Percentiles rank a stretch among this genome's conserved stretches.
phyloP scores from a whole-genome alignment of 106 monocot species.

The Phalaenopsis equestris region DNA sequence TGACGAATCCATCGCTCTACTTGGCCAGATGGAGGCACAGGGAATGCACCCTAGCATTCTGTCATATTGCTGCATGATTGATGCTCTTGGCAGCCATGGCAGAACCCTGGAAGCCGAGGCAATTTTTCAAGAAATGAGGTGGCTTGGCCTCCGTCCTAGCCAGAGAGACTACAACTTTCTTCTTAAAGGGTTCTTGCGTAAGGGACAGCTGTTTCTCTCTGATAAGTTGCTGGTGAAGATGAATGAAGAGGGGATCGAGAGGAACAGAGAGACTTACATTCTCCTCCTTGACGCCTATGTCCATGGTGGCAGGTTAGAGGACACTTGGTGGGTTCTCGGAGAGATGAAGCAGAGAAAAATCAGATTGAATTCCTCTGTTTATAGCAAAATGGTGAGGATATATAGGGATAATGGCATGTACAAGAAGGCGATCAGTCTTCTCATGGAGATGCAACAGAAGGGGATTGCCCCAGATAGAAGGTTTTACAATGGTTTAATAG shows the following conservation, averaged over 20 bases:
- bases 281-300: conserved; percentile 52
- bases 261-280: conserved; percentile 45
- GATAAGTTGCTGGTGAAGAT: conserved; percentile 49
- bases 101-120: conserved; percentile 72
- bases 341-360: conserved; percentile 49
- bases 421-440: conserved; percentile 56
- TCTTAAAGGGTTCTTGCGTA: conserved; percentile 38
- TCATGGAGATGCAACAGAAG: conserved; percentile 49
- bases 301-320: conserved; percentile 51
- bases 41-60: conserved; percentile 32
- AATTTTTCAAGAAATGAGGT: conserved; percentile 51
- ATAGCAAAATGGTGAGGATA: conserved; percentile 39
- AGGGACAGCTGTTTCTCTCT: conserved; percentile 45
- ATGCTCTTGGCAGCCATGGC: conserved; percentile 39
- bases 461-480: conserved; percentile 29
- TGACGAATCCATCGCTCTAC: conserved; percentile 36
- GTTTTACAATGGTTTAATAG: conserved; percentile 57
- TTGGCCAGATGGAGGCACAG: conserved; percentile 48
- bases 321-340: conserved; percentile 52
- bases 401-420: conserved; percentile 88
- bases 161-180: conserved; percentile 42
- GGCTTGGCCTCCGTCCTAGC: conserved; percentile 16
- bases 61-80: conserved; percentile 40
- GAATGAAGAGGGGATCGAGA: conserved; percentile 23
- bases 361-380: conserved; percentile 26